Evolutionary conservation across 2,329 filamentous ascomycete genomes (phyloP), one percentile per base, ranked within the genome.

Genomic region (Herpotrichia juniperi): DNA sequence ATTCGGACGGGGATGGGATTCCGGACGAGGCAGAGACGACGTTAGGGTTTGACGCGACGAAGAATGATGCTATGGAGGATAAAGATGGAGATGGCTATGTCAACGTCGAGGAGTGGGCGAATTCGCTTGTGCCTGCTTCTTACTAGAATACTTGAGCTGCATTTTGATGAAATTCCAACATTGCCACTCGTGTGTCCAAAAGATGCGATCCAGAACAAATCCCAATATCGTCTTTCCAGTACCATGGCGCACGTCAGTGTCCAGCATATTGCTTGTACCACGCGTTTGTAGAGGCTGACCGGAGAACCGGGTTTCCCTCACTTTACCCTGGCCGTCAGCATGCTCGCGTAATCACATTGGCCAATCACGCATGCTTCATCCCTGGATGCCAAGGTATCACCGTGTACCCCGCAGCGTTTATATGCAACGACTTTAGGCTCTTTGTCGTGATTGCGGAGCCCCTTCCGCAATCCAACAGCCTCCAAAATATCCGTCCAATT

Each of bases 31-130:
- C 75, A 57, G 80, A 82, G 61, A 64, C 59, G 21, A 69, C 73
- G 8, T 75, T 81, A 48, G 77, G 78, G 5, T 69, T 73, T 5
- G 69, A 77, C 46, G 22, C 22, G 9, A 45, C 17, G 31, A 68
- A 66, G 21, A 66, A 71, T 16, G 77, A 79, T 46, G 75, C 72
- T 4, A 77, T 79, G 73, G 59, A 61, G 52, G 54, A 60, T 46
- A 75, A 76, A 44, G 68, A 73, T 11, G 71, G 65, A 10, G 74
- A 75, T 31, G 77, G 78, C 5, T 81, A 79, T 50, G 67, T 72
- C 4, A 80, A 79, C 53, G 70, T 82, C 11, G 79, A 82, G 63
- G 75, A 78, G 45, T 82, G 81, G 65, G 75, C 80, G 16, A 82
- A 82, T 56, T 80, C 77, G 10, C 64, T 82, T 25, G 74, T 80